Percentiles rank a stretch among this genome's conserved stretches.
These are phyloP conservation scores for Chlorella sp. DNA, from an alignment of 139 green algal genomes.

Conservation along the genomic window DNA sequence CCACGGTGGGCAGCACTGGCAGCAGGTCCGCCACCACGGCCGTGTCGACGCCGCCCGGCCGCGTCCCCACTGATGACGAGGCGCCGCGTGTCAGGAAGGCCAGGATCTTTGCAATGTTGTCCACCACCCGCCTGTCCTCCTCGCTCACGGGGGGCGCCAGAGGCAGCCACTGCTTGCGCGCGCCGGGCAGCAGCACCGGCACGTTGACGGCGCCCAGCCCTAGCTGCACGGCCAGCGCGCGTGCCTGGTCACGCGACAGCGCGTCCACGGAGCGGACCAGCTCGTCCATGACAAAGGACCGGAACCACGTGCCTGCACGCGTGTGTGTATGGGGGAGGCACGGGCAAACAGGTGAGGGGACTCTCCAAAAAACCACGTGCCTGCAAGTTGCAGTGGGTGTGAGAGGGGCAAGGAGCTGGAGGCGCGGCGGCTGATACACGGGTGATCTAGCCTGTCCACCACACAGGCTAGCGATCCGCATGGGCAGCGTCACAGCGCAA, in stretches of 20 bases:
- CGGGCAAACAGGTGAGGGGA: too few relatives aligned
- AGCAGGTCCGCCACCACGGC: constrained; percentile 52
- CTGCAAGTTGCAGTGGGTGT: too few relatives aligned
- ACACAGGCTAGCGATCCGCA: too few relatives aligned
- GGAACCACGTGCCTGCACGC: constrained; percentile 91
- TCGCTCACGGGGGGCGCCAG: constrained; percentile 54
- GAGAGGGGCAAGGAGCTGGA: too few relatives aligned
- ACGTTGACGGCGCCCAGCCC: constrained; percentile 24
- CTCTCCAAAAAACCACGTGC: too few relatives aligned
- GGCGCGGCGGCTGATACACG: too few relatives aligned
- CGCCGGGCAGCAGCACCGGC: constrained; percentile 50
- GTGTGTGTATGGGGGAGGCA: too few relatives aligned
- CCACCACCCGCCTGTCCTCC: constrained; percentile 59
- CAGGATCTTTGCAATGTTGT: constrained; percentile 69
- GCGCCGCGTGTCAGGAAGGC: constrained; percentile 35
- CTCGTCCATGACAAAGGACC: constrained; percentile 94
- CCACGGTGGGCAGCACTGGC: constrained; percentile 76
- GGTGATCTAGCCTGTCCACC: too few relatives aligned
- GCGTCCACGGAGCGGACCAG: constrained; percentile 94
- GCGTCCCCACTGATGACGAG: too few relatives aligned
- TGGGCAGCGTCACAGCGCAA: too few relatives aligned
- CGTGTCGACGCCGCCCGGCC: neutral
- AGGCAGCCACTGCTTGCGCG: constrained; percentile 32
- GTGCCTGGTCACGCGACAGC: constrained; percentile 66
- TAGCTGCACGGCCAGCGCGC: constrained; percentile 13